Evolutionary conservation across 257 asterid genomes (phyloP).

Genomic region (Solanum bukasovii): DNA sequence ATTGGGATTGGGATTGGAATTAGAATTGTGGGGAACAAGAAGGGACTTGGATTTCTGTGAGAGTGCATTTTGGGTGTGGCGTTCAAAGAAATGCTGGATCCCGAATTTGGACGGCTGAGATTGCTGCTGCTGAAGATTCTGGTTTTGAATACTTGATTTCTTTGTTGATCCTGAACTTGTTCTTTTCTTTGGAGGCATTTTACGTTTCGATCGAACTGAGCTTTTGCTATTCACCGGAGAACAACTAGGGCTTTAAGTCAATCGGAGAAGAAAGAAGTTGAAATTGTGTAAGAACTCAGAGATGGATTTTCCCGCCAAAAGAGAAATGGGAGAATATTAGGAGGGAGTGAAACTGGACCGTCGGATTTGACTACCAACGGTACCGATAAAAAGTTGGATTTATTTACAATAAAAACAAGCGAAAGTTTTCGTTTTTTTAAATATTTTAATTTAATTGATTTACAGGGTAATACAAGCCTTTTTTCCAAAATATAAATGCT

Average conservation of each 20-base stretch:
- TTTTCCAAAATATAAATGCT: background rate
- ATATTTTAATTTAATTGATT: background rate
- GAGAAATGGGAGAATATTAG: background rate
- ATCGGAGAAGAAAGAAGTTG: background rate
- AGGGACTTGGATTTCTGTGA: slow-evolving; percentile 24
- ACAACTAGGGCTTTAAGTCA: background rate
- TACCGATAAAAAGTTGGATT: background rate
- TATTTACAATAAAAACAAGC: background rate
- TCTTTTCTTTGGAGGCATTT: slow-evolving; percentile 82
- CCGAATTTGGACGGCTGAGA: slow-evolving; percentile 78
- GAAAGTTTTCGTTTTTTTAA: background rate
- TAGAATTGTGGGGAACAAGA: slow-evolving; percentile 2
- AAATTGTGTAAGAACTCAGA: background rate
- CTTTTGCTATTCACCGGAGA: background rate
- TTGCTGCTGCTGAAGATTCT: slow-evolving; percentile 17
- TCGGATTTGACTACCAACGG: slow-evolving; percentile 8
- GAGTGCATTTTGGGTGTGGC: slow-evolving; percentile 49
- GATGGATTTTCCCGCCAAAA: slow-evolving; percentile 26
- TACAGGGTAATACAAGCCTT: background rate
- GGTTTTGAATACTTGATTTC: slow-evolving; percentile 39
- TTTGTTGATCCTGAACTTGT: slow-evolving; percentile 37
- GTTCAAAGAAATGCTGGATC: slow-evolving; percentile 91
- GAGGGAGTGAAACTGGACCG: slow-evolving; percentile 15
- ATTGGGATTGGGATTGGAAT: slow-evolving; percentile 11
- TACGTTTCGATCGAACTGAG: background rate